Base-by-base conservation (phyloP, 345 rosid species). In the Gossypium ekmanianum region DNA sequence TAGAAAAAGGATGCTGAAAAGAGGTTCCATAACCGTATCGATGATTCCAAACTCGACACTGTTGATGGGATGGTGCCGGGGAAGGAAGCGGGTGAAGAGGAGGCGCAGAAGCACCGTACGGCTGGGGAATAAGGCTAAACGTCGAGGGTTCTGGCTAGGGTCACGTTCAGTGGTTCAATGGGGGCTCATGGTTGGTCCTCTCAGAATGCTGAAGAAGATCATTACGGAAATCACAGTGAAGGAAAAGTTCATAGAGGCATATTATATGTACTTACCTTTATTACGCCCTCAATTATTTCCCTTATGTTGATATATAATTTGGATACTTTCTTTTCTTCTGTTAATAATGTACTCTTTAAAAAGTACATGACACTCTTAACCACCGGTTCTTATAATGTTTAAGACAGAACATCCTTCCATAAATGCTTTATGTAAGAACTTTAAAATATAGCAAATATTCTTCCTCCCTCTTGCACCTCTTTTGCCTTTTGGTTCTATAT, bases 231-330 rank as follows among this genome's bases (percentile, higher is more conserved):
- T 92, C 18, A 81, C 89, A 7, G 86, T 89, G 7, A 83, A 76
- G 71, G 82, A 83, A 61, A 79, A 74, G 47, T 71, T 80, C n/a
- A 61, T 86, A n/a, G 85, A 88, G 52, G 76, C 81, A 72, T 85
- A 82, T 81, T 84, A 78, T 61, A 85, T 80, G 85, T 87, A 87
- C 74, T 81, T 92, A 41, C 92, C 94, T 7, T 75, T 88, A 52
- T 70, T 94, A 59, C 92, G 95, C 71, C 85, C 97, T 10, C 98
- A 89, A 9, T 47, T 92, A 61, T 89, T 91, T 78, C 97, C 98
- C 29, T 71, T 89, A 2, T 92, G 97, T 82, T 94, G 87, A 84
- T 79, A 51, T 41, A 59, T 11, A 79, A 73, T 48, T 20, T 47
- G 26, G 29, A 57, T 62, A 41, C 47, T 24, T 17, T 51, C 45